Evolutionary conservation across 2,329 filamentous ascomycete species (phyloP).

Genomic region (Tothia fuscella): DNA sequence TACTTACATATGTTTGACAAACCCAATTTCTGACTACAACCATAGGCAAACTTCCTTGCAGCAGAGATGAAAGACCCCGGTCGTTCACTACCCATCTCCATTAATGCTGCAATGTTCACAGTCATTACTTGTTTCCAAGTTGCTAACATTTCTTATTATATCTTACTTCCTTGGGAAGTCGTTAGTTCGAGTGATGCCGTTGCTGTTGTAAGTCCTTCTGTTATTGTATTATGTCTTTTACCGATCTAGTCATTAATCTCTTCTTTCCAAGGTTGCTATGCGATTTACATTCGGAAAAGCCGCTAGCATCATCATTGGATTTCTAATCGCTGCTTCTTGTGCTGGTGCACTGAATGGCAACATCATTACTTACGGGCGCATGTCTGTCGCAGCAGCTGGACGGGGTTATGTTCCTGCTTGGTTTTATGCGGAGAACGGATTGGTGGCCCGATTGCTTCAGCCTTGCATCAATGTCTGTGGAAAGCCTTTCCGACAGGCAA

Average conservation of each 20-base stretch:
- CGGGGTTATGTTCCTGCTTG: slow-evolving; percentile 23
- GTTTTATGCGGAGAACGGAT: too few species aligned
- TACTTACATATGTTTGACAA: slow-evolving; percentile 10
- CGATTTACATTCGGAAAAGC: slow-evolving; percentile 44
- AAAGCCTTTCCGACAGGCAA: too few species aligned
- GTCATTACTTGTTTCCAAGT: slow-evolving; percentile 48
- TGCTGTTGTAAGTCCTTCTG: slow-evolving; percentile 40
- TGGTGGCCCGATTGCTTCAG: too few species aligned
- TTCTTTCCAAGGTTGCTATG: slow-evolving; percentile 43
- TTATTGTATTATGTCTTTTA: slow-evolving; percentile 21
- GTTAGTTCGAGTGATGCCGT: slow-evolving; percentile 49
- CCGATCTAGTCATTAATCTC: slow-evolving; percentile 15
- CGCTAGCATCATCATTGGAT: slow-evolving; percentile 49
- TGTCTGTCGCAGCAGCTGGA: slow-evolving; percentile 43
- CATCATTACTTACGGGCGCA: slow-evolving; percentile 49
- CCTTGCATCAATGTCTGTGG: too few species aligned
- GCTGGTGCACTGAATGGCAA: slow-evolving; percentile 39
- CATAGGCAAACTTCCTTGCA: slow-evolving; percentile 25
- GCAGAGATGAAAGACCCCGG: slow-evolving; percentile 25
- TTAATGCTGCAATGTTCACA: slow-evolving; percentile 48
- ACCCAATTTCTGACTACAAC: slow-evolving; percentile 16
- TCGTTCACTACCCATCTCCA: slow-evolving; percentile 41
- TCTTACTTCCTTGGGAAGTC: slow-evolving; percentile 47
- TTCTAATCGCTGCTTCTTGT: slow-evolving; percentile 16
- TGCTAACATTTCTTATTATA: slow-evolving; percentile 50